Percentiles rank a stretch among this genome's conserved stretches.
Conservation (phyloP, 768 basidiomycete species). For the Boletus rufocinnamomeus region DNA sequence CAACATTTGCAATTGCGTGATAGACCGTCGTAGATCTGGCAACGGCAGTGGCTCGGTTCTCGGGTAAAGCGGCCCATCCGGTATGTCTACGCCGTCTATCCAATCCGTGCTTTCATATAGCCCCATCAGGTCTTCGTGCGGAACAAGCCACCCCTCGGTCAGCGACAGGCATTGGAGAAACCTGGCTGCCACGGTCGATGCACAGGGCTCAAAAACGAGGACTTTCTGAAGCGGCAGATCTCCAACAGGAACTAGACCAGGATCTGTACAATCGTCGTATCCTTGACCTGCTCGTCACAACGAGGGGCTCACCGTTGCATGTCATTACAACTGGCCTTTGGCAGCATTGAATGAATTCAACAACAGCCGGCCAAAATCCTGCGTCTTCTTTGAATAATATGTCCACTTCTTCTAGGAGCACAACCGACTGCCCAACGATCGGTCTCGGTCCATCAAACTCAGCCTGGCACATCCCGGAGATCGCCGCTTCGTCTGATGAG, state of each 20-base stretch:
- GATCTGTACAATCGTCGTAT: slow-evolving; percentile 48
- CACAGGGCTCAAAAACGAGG: slow-evolving; percentile 65
- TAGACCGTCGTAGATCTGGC: slow-evolving; percentile 65
- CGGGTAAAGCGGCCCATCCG: slow-evolving; percentile 39
- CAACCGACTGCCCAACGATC: slow-evolving; percentile 75
- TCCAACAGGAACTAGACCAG: slow-evolving; percentile 64
- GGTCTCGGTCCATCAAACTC: slow-evolving; percentile 21
- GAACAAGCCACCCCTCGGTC: slow-evolving; percentile 53
- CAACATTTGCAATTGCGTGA: slow-evolving; percentile 62
- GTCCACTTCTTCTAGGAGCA: slow-evolving; percentile 95
- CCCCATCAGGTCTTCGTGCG: slow-evolving; percentile 42
- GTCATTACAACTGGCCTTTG: slow-evolving; percentile 90
- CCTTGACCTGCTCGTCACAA: slow-evolving; percentile 14
- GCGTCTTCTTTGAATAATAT: slow-evolving; percentile 85
- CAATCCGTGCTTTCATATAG: slow-evolving; percentile 44
- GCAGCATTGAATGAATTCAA: slow-evolving; percentile 79
- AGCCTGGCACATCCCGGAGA: slow-evolving; percentile 1
- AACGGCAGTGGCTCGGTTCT: slow-evolving; percentile 32
- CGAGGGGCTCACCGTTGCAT: slow-evolving; percentile 73
- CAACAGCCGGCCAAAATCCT: slow-evolving; percentile 84
- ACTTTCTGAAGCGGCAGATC: slow-evolving; percentile 79
- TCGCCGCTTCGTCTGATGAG: slow-evolving; percentile 1
- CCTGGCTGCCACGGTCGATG: slow-evolving; percentile 53
- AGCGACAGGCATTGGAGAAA: slow-evolving; percentile 69
- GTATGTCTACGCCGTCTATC: slow-evolving; percentile 27